Evolutionary conservation across 1,139 yeast species (phyloP), one percentile per base, ranked within the genome.

Genomic region (Candida sojae): DNA sequence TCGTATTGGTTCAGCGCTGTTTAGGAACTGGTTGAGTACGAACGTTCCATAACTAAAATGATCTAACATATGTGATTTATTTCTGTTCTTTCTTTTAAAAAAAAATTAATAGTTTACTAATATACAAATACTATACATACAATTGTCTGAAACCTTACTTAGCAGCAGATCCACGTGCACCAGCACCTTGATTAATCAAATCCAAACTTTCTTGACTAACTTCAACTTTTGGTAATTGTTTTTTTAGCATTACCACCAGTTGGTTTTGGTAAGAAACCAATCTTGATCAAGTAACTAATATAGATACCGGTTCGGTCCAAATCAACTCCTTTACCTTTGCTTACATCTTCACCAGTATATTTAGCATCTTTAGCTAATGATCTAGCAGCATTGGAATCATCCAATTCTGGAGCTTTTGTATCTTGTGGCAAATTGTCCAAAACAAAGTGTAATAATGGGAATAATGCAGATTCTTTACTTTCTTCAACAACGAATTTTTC

Each of bases 321-420:
- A 47, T 83, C 83, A 11, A 91, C 87, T 41, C 97, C 97, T 51
- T 71, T 76, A 11, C 97, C 97, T 0, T 67, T 64, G 45, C 89
- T 79, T 32, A 67, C 71, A 58, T 89, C 96, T 42, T 67, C 77
- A 4, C 88, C 89, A 4, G 90, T 79, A 82, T 84, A 80, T 30
- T 62, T 61, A 4, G 74, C 69, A 62, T 92, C 97, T 30, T 66
- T 69, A 50, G 68, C 71, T 62, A 93, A 80, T 0, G 95, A 80
- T 28, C 65, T 65, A 12, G 76, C 78, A 0, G 99, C 88, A 62
- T 93, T 92, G 5, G 79, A 50, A 58, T 93, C 99, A 62, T 91
- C 97, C 57, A 93, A 78, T 66, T 92, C 97, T 3, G 99, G 98
- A 8, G 99, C 98, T 67, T 86, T 88, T 42, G 97, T 88, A 63